Conservation (phyloP, 176 grass and related monocot genomes). For the Luzula sylvatica region DNA sequence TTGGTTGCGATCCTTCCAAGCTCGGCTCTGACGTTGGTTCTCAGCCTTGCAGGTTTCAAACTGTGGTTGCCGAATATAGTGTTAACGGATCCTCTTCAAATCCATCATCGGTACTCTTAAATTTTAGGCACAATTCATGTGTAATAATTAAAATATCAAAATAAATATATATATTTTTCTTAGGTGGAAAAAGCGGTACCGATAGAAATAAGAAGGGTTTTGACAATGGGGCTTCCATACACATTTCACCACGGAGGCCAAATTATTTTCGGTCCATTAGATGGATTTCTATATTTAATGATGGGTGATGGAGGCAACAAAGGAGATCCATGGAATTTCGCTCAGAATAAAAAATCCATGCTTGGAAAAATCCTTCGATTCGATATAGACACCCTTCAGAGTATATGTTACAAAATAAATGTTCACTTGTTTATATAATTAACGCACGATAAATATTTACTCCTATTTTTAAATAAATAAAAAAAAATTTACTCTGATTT, state of each 20-base stretch:
- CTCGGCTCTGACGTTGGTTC: slow-evolving; percentile 46
- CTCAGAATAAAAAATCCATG: slow-evolving; percentile 71
- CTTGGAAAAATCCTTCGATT: slow-evolving; percentile 70
- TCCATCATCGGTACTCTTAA: too few species aligned
- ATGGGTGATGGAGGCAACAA: slow-evolving; percentile 65
- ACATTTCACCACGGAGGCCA: slow-evolving; percentile 60
- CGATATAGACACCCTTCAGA: slow-evolving; percentile 8
- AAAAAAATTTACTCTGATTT: not conserved
- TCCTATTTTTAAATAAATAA: not conserved
- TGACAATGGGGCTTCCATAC: slow-evolving; percentile 70
- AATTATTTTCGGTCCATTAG: slow-evolving; percentile 50
- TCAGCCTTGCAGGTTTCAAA: slow-evolving; percentile 68
- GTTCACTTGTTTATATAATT: not conserved
- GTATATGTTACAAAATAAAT: not conserved
- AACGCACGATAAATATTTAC: not conserved
- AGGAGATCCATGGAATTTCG: slow-evolving; percentile 85
- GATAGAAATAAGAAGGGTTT: slow-evolving; percentile 45
- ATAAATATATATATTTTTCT: not conserved
- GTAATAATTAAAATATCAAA: too few species aligned
- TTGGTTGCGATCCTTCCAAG: slow-evolving; percentile 77
- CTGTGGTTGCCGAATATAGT: slow-evolving; percentile 66
- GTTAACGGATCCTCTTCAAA: slow-evolving; percentile 39
- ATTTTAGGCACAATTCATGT: too few species aligned
- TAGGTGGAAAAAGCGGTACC: slow-evolving; percentile 49
- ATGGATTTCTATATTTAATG: slow-evolving; percentile 83